Evolutionary conservation across 768 basidiomycete species (phyloP), one percentile per base, ranked within the genome.

Genomic region (Collybia sordida): DNA sequence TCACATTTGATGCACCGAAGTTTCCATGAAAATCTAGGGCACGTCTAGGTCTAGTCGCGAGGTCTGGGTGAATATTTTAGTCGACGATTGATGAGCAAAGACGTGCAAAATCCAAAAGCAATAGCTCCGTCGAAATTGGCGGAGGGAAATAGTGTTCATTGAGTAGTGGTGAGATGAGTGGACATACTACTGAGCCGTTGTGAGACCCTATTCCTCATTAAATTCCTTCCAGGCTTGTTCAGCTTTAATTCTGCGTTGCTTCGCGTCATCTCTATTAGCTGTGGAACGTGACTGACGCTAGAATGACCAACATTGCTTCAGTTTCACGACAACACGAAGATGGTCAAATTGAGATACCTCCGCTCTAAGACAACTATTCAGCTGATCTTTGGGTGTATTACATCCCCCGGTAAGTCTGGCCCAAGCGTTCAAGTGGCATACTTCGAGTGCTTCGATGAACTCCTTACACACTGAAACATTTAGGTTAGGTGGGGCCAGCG

Each of bases 391-490:
- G 45, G 77, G 73, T 50, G 61, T 69, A 59, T 91, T 91, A 64
- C 89, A 91, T 15, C 74, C 78, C 18, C 88, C 89, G 1, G 82
- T 79, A 53, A 86, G 75, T 54, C 81, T 80, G 21, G 77, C 75
- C 85, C 85, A 88, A 18, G 64, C 72, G 59, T 72, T 78, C 17
- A 71, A 62, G 60, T 91, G 89, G 60, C 89, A 91, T 41, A 76
- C 69, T 43, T 90, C 79, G 21, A 91, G 81, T 2, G 89, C 89
- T 55, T 89, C 70, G 47, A 91, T 88, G 61, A 91, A 85, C 15
- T 89, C 87, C 60, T 73, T 79, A 73, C 89, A 91, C 31, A 73
- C 89, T 90, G 47, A 21, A 34, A 51, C 24, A 14, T 39, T 12
- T 15, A 40, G 52, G 41, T 57, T 44, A 18, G 28, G 48, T 34